Conservation (phyloP, 1,284 basidiomycete genomes). For the Termitomyces sp. region DNA sequence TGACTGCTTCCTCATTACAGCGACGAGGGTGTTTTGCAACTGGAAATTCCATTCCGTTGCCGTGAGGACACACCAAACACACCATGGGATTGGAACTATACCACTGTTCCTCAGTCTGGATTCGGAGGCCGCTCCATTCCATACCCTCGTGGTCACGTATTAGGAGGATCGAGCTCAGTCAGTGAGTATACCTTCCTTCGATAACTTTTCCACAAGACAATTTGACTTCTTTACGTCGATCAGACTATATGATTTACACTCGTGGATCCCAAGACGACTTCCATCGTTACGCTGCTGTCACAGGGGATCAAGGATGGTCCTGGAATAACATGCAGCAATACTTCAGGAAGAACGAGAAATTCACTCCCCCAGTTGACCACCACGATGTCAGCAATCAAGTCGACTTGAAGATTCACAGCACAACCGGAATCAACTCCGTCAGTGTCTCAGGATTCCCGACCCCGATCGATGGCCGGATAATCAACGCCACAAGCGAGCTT, state of each 20-base stretch:
- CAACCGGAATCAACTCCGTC: constrained; percentile 23
- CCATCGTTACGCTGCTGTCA: constrained; percentile 29
- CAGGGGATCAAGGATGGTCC: constrained; percentile 34
- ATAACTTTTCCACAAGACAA: constrained; percentile 25
- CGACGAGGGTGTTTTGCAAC: not conserved
- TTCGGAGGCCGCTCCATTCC: constrained; percentile 15
- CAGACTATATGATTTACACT: not conserved
- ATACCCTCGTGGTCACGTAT: constrained; percentile 30
- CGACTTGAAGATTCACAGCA: constrained; percentile 28
- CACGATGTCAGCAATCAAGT: constrained; percentile 26
- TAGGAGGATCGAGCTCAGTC: constrained; percentile 34
- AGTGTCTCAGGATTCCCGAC: constrained; percentile 24
- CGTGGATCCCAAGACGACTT: constrained; percentile 33
- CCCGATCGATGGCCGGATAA: constrained; percentile 20
- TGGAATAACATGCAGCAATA: constrained; percentile 33
- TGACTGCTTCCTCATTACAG: not conserved
- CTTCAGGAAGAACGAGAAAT: constrained; percentile 22
- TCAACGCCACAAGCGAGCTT: constrained; percentile 22
- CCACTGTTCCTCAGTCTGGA: constrained; percentile 17
- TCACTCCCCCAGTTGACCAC: constrained; percentile 21
- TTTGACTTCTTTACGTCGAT: not conserved
- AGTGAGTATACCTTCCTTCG: constrained; percentile 26
- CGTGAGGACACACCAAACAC: constrained; percentile 2
- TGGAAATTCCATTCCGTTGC: constrained; percentile 1
- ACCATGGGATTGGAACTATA: constrained; percentile 21